These are phyloP conservation scores for Papiliotrema terrestris DNA, from an alignment of 1,284 basidiomycete genomes.

Conservation along the genomic window DNA sequence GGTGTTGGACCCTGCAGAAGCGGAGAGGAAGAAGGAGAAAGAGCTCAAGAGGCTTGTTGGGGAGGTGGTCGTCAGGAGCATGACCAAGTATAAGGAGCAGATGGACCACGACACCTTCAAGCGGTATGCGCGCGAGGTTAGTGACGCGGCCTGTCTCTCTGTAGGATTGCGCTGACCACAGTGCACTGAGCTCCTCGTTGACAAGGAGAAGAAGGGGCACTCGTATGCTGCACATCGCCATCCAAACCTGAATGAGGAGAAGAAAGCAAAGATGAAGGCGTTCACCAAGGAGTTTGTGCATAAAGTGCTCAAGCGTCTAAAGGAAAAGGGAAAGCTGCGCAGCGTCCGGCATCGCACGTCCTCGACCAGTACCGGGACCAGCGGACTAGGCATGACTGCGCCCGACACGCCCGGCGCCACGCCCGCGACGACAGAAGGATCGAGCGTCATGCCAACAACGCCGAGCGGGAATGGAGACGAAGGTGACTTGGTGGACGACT, in stretches of 20 bases:
- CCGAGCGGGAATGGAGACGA: constrained; percentile 5
- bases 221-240: constrained; percentile 67
- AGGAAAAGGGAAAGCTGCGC: constrained; percentile 42
- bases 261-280: constrained; percentile 82
- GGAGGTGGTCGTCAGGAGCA: constrained; percentile 80
- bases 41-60: constrained; percentile 77
- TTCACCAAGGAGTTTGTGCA: constrained; percentile 81
- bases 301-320: constrained; percentile 43
- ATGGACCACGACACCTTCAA: constrained; percentile 88
- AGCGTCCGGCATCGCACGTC: not conserved
- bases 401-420: constrained; percentile 3
- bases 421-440: constrained; percentile 1
- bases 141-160: constrained; percentile 21
- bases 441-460: constrained; percentile 3
- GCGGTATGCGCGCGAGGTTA: constrained; percentile 88
- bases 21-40: constrained; percentile 67
- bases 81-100: constrained; percentile 81
- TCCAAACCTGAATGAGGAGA: constrained; percentile 78
- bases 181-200: constrained; percentile 74
- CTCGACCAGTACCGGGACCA: not conserved
- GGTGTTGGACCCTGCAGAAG: constrained; percentile 31
- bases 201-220: constrained; percentile 90
- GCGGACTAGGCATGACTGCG: not conserved
- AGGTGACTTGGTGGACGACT: constrained; percentile 19
- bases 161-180: constrained; percentile 32